phyloP scores from a whole-genome alignment of 371 early-diverging fungal species.

The Mucor velutinosus region DNA sequence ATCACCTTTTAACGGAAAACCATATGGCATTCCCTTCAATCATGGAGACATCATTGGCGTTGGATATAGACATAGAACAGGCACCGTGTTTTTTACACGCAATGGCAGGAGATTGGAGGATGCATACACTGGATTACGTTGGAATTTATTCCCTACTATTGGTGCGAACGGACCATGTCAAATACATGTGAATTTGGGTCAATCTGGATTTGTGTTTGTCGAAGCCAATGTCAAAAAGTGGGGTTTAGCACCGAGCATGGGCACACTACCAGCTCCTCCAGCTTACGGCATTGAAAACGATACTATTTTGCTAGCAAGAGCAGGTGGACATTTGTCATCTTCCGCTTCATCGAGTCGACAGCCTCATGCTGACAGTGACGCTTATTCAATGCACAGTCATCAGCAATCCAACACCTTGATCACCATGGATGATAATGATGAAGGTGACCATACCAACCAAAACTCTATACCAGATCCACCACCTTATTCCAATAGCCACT shows the following conservation, averaged over 20 bases:
- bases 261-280: conserved; percentile 71
- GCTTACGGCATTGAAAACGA: conserved; percentile 63
- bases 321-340: conserved; percentile 24
- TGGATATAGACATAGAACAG: conserved; percentile 75
- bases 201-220: conserved; percentile 69
- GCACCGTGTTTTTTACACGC: conserved; percentile 77
- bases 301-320: conserved; percentile 47
- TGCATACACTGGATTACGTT: conserved; percentile 55
- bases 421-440: neutral
- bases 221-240: conserved; percentile 87
- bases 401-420: neutral
- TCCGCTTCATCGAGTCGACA: neutral
- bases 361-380: neutral
- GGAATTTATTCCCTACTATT: conserved; percentile 67
- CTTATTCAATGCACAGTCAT: conserved; percentile 11
- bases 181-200: conserved; percentile 64
- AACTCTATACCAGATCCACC: conserved; percentile 6
- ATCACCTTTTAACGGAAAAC: conserved; percentile 64
- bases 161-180: conserved; percentile 71
- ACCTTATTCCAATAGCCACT: neutral
- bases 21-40: conserved; percentile 62
- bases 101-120: conserved; percentile 70
- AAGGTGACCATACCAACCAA: neutral
- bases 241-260: conserved; percentile 77
- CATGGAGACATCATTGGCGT: conserved; percentile 81